A percentile compares a stretch with the other conserved stretches of the same genome.
phyloP scores from a whole-genome alignment of 2,329 filamentous ascomycete genomes.

The Neonectria ditissima region DNA sequence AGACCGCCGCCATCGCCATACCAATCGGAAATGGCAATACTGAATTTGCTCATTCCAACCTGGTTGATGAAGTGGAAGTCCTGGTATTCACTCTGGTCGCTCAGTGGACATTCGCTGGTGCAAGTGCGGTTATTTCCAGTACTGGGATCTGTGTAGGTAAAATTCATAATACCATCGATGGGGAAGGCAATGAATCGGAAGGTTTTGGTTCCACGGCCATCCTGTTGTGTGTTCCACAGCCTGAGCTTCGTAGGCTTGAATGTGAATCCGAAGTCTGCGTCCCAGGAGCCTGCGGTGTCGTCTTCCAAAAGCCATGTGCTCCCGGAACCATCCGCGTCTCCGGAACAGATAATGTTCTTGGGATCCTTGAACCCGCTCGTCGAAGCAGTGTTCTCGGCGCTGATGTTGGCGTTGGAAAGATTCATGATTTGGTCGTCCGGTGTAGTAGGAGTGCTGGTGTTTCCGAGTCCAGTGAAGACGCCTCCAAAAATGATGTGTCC shows the following conservation, averaged over 20 bases:
- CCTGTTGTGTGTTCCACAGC: conserved; percentile 86
- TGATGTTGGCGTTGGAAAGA: conserved; percentile 80
- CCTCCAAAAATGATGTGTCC: conserved; percentile 94
- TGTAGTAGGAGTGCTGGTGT: conserved; percentile 75
- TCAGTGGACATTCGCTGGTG: conserved; percentile 87
- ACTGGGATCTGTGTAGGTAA: conserved; percentile 85
- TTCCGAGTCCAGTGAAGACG: conserved; percentile 87
- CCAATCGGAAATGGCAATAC: conserved; percentile 86
- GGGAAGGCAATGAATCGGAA: conserved; percentile 90
- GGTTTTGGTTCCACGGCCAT: conserved; percentile 87
- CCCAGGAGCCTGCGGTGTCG: conserved; percentile 82
- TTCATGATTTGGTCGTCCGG: conserved; percentile 86
- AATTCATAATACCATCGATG: conserved; percentile 93
- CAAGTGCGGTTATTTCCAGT: conserved; percentile 78
- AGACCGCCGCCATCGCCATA: conserved; percentile 89
- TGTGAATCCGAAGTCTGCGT: conserved; percentile 82
- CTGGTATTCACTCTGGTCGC: conserved; percentile 77
- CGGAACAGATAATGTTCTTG: conserved; percentile 82
- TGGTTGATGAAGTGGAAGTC: conserved; percentile 92
- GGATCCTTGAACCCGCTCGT: conserved; percentile 78
- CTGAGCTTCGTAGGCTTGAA: conserved; percentile 90
- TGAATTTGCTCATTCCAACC: conserved; percentile 89
- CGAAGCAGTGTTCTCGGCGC: conserved; percentile 71
- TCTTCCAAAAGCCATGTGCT: conserved; percentile 84
- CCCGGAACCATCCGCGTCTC: conserved; percentile 74